A percentile compares a stretch with the other conserved stretches of the same genome.
phyloP scores from a whole-genome alignment of 2,329 filamentous ascomycete genomes.

The Pseudocercospora vitis region DNA sequence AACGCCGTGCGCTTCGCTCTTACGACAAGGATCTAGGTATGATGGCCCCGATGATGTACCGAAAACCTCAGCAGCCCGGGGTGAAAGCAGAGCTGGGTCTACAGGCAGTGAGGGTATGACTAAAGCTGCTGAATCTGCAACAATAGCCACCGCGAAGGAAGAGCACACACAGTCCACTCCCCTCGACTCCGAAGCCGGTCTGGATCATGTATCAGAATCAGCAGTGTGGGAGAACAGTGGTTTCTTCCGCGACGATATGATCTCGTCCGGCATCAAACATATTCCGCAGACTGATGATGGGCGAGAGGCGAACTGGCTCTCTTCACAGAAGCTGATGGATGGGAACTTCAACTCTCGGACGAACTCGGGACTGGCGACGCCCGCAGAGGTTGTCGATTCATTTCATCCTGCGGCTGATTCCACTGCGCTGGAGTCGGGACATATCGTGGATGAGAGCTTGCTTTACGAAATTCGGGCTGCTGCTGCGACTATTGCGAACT shows the following conservation, averaged over 20 bases:
- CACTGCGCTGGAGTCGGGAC: not conserved
- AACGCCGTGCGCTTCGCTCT: no score
- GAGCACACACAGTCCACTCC: no score
- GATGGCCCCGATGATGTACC: no score
- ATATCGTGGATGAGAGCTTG: not conserved
- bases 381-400: not conserved
- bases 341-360: slow-evolving; percentile 14
- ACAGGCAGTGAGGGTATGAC: no score
- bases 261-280: not conserved
- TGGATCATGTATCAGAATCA: no score
- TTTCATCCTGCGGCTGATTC: not conserved
- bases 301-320: not conserved
- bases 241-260: not conserved
- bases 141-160: no score
- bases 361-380: slow-evolving; percentile 1
- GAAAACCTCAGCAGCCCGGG: no score
- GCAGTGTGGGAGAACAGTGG: no score
- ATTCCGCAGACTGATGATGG: not conserved
- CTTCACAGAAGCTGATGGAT: not conserved
- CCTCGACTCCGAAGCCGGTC: no score
- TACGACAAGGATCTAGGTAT: no score
- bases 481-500: not conserved
- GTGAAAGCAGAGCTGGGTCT: no score
- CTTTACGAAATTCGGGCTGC: not conserved
- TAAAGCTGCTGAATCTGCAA: no score